A percentile compares a stretch with the other conserved stretches of the same genome.
Conservation (phyloP, 2,329 filamentous ascomycete genomes). For the Sphaceloma murrayae region DNA sequence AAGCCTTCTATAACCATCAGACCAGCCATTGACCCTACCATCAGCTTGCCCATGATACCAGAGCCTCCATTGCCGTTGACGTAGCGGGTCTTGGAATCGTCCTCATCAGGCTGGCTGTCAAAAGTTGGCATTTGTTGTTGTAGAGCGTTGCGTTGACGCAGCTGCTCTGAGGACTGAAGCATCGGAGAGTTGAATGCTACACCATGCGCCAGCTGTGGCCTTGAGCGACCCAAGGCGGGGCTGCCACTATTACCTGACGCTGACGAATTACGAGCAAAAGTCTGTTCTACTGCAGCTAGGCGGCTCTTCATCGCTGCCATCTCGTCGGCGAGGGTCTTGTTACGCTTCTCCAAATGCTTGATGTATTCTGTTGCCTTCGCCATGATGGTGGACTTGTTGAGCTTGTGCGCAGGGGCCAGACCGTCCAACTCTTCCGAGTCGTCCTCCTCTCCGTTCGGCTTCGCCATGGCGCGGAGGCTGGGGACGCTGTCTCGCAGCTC, state of each 20-base stretch:
- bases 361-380: constrained; percentile 97
- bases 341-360: constrained; percentile 81
- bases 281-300: constrained; percentile 55
- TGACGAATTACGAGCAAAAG: constrained; percentile 43
- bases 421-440: constrained; percentile 64
- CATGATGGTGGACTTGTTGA: constrained; percentile 95
- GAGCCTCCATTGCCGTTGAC: constrained; percentile 33
- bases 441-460: constrained; percentile 52
- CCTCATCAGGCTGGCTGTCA: constrained; percentile 25
- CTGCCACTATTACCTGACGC: constrained; percentile 20
- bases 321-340: constrained; percentile 71
- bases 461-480: constrained; percentile 74
- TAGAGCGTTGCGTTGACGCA: constrained; percentile 17
- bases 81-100: constrained; percentile 31
- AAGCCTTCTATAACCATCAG: constrained; percentile 86
- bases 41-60: constrained; percentile 61
- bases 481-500: constrained; percentile 86
- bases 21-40: constrained; percentile 85
- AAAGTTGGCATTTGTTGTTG: constrained; percentile 25
- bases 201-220: constrained; percentile 25
- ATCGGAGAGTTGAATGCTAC: constrained; percentile 2
- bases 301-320: constrained; percentile 69
- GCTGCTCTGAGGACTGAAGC: constrained; percentile 2
- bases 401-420: constrained; percentile 73
- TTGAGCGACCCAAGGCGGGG: constrained; percentile 24